These are phyloP conservation scores for Biscutella laevigata DNA, from an alignment of 441 rosid species.

Conservation along the genomic window DNA sequence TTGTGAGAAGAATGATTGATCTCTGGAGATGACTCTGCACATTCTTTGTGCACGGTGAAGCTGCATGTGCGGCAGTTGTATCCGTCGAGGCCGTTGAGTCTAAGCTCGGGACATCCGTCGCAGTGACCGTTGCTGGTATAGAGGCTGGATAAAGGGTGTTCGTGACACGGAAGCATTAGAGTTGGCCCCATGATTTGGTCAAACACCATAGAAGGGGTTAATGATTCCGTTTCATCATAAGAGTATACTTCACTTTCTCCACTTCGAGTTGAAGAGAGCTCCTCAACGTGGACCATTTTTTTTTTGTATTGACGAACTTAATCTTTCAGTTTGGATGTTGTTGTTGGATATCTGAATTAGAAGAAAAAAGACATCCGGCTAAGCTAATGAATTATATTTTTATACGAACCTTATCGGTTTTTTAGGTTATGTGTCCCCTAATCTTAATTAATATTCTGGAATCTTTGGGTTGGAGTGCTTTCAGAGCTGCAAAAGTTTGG, in stretches of 20 bases:
- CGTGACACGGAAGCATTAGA: neutral
- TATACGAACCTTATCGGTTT: neutral
- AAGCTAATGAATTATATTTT: neutral
- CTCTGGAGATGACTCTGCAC: neutral
- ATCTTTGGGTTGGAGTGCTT: constrained; percentile 1
- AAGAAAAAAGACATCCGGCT: neutral
- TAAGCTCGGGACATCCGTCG: neutral
- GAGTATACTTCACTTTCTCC: neutral
- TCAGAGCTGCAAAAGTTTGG: neutral
- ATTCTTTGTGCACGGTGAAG: constrained; percentile 1
- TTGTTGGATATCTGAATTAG: neutral
- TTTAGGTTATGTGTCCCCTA: neutral
- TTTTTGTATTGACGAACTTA: neutral
- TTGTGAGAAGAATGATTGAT: constrained; percentile 10
- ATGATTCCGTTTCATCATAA: neutral
- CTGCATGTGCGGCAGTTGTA: neutral
- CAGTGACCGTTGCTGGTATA: neutral
- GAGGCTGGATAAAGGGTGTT: neutral
- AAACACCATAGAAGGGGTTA: constrained; percentile 6
- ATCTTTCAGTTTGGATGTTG: neutral
- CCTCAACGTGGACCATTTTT: constrained; percentile 10
- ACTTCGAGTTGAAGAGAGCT: neutral
- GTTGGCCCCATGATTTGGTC: neutral
- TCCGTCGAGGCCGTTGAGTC: neutral
- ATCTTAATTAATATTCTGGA: neutral